Conservation (phyloP, 2,329 filamentous ascomycete species). For the Chalaropsis ovoidea region DNA sequence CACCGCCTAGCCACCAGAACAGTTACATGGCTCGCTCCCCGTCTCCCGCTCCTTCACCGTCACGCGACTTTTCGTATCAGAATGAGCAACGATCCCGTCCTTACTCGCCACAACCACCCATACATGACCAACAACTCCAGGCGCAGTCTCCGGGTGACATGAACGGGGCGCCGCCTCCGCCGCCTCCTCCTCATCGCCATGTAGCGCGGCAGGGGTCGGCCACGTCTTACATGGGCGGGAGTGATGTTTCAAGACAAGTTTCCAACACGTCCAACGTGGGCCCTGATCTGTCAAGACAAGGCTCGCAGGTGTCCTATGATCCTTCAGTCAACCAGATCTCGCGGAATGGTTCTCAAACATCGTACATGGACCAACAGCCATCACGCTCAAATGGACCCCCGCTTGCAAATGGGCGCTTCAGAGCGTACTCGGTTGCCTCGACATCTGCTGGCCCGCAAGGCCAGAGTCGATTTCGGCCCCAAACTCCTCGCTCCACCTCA, state of each 20-base stretch:
- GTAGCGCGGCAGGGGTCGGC: constrained; percentile 35
- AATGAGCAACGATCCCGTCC: constrained; percentile 29
- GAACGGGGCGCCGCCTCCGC: constrained; percentile 59
- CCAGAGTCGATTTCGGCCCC: constrained; percentile 29
- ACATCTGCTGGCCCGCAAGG: constrained; percentile 14
- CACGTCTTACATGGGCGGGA: constrained; percentile 32
- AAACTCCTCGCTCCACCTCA: constrained; percentile 50
- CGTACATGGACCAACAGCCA: constrained; percentile 28
- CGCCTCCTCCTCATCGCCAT: constrained; percentile 75
- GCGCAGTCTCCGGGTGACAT: constrained; percentile 30
- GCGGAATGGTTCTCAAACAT: constrained; percentile 33
- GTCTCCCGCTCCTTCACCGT: constrained; percentile 35
- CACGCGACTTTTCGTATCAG: constrained; percentile 31
- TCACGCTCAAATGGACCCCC: constrained; percentile 18
- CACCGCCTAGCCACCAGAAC: constrained; percentile 24
- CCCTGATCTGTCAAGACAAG: constrained; percentile 33
- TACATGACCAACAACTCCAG: constrained; percentile 19
- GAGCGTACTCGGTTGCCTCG: constrained; percentile 20
- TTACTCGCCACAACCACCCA: constrained; percentile 26
- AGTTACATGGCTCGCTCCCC: constrained; percentile 27
- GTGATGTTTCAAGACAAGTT: constrained; percentile 27
- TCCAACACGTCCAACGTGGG: constrained; percentile 26
- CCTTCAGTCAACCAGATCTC: constrained; percentile 25
- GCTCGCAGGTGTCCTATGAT: constrained; percentile 37
- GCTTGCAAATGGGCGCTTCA: constrained; percentile 21